Base-by-base conservation (phyloP, 352 stramenopile species). In the Phytophthora pistaciae region DNA sequence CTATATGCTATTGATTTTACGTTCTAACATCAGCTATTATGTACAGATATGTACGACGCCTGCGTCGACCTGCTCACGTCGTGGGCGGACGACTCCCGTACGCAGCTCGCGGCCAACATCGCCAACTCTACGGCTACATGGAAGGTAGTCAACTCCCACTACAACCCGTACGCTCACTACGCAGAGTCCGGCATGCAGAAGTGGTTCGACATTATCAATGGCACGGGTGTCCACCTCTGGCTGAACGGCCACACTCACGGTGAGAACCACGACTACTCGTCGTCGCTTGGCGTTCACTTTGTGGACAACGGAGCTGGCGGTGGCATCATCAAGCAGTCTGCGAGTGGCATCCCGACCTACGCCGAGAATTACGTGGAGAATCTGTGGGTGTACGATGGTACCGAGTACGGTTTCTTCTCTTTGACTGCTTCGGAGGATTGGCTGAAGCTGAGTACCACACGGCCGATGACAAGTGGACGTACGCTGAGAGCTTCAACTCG, bases 221-320 rank as follows among this genome's bases (percentile, higher is more conserved):
- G 54, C 23, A 68, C 74, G 11, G 80, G 58, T 46, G 64, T 83
- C 44, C 78, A 85, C 14, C 55, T 83, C 10, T 85, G 70, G 66
- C 40, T 85, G 18, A 82, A 87, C 44, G 83, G 83, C 52, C 80
- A 91, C 66, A 91, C 83, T 0, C 83, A 91, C 66, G 83, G 80
- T 31, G 80, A 89, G 38, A 91, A 91, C 71, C 83, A 91, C 70
- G 85, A 92, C 60, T 81, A 87, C 52, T 77, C 75, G 36, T 83
- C 77, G 27, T 77, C 70, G 4, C 72, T 91, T n/a, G 75, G 75
- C 18, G 86, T 85, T 1, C 86, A 93, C 56, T 93, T 93, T 38
- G 75, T 93, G 3, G 86, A 92, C 61, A 93, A 93, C 29, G 86
- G 86, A 14, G 86, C 84, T 27, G 86, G 86, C 27, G 86, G 86